Conservation (phyloP, 352 stramenopile species). For the Thalassiosira pacifica region DNA sequence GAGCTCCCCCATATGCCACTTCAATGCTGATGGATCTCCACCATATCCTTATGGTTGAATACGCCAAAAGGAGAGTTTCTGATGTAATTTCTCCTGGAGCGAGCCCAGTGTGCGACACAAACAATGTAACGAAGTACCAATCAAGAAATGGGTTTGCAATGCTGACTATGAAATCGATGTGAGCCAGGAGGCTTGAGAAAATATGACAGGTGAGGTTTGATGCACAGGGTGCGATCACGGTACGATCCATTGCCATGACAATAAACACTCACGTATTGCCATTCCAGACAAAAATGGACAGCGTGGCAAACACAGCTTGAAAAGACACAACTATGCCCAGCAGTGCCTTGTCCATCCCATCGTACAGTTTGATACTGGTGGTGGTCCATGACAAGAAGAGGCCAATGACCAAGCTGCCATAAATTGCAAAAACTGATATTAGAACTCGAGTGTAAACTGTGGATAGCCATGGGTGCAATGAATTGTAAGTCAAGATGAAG, state of each 20-base stretch:
- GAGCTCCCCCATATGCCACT: not conserved
- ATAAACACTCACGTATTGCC: not conserved
- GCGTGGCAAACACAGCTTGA: conserved; percentile 1
- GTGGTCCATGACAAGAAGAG: conserved; percentile 14
- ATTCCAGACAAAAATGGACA: conserved; percentile 9
- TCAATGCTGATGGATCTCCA: conserved; percentile 8
- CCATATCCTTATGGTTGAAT: conserved; percentile 5
- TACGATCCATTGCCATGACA: too few species aligned
- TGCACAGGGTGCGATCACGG: too few species aligned
- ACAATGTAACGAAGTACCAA: conserved; percentile 3
- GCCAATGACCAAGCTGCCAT: conserved; percentile 11
- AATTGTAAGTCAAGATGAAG: not conserved
- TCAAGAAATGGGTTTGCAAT: conserved; percentile 13
- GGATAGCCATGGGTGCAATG: not conserved
- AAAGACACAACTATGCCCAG: not conserved
- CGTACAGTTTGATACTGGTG: not conserved
- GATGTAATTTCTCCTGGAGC: conserved; percentile 1
- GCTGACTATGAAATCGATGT: conserved; percentile 18
- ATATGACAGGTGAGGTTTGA: too few species aligned
- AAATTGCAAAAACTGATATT: conserved; percentile 3
- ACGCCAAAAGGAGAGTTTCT: conserved; percentile 9
- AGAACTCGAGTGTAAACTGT: not conserved
- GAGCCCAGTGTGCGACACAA: not conserved
- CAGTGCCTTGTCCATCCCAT: conserved; percentile 6
- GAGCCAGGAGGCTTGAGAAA: not conserved